phyloP scores from a whole-genome alignment of 441 rosid species.

The Biscutella laevigata region DNA sequence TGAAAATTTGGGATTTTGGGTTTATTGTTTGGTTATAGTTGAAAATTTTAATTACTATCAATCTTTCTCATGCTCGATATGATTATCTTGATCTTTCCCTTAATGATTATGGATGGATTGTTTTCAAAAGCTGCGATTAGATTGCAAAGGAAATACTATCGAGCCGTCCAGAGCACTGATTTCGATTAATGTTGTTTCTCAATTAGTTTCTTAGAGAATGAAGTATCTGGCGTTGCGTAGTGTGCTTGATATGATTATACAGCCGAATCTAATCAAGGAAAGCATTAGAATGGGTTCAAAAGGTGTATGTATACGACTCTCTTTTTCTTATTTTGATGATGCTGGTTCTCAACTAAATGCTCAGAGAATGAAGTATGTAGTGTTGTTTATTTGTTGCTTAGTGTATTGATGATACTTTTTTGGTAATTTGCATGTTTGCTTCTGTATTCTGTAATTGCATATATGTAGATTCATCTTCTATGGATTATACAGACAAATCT shows the following conservation, averaged over 20 bases:
- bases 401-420: not conserved
- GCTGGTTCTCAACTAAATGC: not conserved
- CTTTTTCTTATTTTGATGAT: too few species aligned
- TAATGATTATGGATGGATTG: too few species aligned
- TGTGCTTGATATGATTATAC: slow-evolving; percentile 8
- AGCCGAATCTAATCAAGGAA: slow-evolving; percentile 61
- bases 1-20: not conserved
- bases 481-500: slow-evolving; percentile 64
- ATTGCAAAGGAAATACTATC: too few species aligned
- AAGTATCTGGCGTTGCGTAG: not conserved
- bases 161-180: too few species aligned
- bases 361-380: not conserved
- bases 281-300: slow-evolving; percentile 56
- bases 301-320: not conserved
- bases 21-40: not conserved
- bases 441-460: not conserved
- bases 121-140: too few species aligned
- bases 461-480: not conserved
- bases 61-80: not conserved
- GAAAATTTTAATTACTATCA: not conserved
- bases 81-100: too few species aligned
- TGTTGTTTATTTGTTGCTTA: not conserved
- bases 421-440: not conserved
- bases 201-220: not conserved
- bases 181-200: not conserved